Conservation (phyloP, 129 eudicot species). For the Ambrosia trifida region DNA sequence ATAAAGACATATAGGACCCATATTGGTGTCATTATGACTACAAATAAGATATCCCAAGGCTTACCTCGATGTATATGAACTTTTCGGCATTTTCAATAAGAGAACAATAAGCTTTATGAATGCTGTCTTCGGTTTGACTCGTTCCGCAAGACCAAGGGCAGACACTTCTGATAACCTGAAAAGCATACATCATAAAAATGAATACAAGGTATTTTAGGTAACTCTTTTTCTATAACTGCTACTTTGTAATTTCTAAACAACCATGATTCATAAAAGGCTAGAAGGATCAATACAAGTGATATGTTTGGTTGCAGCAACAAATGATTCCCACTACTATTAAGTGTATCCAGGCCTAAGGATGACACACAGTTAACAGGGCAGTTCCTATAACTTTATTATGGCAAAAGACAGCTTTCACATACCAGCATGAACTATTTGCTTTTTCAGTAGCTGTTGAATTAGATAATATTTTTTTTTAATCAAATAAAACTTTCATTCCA, state of each 20-base stretch:
- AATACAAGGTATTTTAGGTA: background rate
- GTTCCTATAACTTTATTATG: background rate
- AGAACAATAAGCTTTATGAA: conserved; percentile 86
- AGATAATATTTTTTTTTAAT: background rate
- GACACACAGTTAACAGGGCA: background rate
- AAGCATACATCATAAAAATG: conserved; percentile 17
- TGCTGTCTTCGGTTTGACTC: conserved; percentile 94
- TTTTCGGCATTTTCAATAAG: conserved; percentile 91
- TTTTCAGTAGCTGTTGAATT: background rate
- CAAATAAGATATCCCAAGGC: background rate
- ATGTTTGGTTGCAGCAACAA: background rate
- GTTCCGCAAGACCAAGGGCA: conserved; percentile 98
- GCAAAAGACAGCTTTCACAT: background rate
- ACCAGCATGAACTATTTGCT: conserved; percentile 1
- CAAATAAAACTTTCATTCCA: too few species aligned
- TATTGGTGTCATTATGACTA: conserved; percentile 1
- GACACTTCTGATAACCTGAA: conserved; percentile 95
- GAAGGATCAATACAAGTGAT: conserved; percentile 1
- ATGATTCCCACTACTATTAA: background rate
- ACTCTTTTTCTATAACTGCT: background rate
- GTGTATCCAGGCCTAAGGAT: too few species aligned
- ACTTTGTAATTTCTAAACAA: conserved; percentile 1
- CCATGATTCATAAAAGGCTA: background rate
- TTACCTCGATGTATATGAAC: conserved; percentile 91
- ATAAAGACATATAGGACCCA: background rate